Evolutionary conservation across 768 basidiomycete species (phyloP).

Genomic region (Saitozyma sp.): DNA sequence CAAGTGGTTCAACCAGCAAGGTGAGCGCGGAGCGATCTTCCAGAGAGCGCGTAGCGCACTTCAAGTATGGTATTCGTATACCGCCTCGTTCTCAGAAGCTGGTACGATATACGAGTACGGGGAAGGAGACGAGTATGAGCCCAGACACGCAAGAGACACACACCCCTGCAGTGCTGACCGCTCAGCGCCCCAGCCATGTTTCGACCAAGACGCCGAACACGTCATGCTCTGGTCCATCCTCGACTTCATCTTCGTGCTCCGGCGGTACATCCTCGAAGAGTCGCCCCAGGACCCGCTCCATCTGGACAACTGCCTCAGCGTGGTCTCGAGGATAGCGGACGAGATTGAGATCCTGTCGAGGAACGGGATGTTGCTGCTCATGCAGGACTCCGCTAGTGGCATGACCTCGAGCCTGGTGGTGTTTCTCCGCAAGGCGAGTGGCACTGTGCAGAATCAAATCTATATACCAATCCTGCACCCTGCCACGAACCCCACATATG

Average conservation of each 20-base stretch:
- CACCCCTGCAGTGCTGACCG: no score
- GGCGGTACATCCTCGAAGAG: constrained; percentile 20
- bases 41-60: no score
- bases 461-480: not conserved
- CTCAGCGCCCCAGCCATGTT: constrained; percentile 18
- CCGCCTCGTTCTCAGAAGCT: no score
- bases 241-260: constrained; percentile 26
- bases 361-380: constrained; percentile 23
- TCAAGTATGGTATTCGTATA: no score
- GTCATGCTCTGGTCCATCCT: constrained; percentile 26
- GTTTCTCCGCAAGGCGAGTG: constrained; percentile 22
- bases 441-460: not conserved
- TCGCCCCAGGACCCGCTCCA: constrained; percentile 11
- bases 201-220: constrained; percentile 28
- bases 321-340: constrained; percentile 19
- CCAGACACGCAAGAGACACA: no score
- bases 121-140: no score
- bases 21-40: constrained; percentile 12
- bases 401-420: constrained; percentile 31
- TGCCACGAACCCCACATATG: no score
- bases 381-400: constrained; percentile 32
- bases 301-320: constrained; percentile 21
- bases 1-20: constrained; percentile 20
- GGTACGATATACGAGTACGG: no score
- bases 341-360: constrained; percentile 22